These are phyloP conservation scores for Cladobotryum protrusum DNA, from an alignment of 2,329 filamentous ascomycete species.

Conservation along the genomic window DNA sequence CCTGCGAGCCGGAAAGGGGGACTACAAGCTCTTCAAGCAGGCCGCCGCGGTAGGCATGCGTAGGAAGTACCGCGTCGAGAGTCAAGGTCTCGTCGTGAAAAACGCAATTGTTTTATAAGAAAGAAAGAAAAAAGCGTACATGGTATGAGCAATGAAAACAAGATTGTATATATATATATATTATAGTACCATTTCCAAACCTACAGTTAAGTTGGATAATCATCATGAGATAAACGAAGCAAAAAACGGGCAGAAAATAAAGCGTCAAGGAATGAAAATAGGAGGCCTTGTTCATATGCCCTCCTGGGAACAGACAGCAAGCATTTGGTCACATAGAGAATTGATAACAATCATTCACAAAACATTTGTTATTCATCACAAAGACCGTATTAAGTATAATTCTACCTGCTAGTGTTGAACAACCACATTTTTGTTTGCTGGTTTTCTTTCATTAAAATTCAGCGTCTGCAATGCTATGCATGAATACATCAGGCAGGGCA, in stretches of 20 bases:
- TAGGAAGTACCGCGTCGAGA: slow-evolving; percentile 73
- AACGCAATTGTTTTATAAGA: slow-evolving; percentile 62
- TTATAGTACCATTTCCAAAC: not conserved
- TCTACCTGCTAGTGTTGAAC: too few species aligned
- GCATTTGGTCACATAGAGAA: not conserved
- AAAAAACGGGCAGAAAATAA: not conserved
- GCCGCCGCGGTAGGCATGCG: slow-evolving; percentile 68
- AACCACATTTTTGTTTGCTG: too few species aligned
- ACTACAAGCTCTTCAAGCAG: slow-evolving; percentile 54
- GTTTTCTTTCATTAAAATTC: too few species aligned
- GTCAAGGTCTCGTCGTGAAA: slow-evolving; percentile 69
- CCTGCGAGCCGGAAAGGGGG: slow-evolving; percentile 61
- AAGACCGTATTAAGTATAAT: too few species aligned
- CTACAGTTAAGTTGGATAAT: not conserved
- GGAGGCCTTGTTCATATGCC: not conserved
- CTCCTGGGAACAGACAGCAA: not conserved
- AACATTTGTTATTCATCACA: too few species aligned
- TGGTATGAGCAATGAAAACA: not conserved
- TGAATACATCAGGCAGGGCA: slow-evolving; percentile 13
- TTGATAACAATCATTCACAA: not conserved
- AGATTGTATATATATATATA: slow-evolving; percentile 3
- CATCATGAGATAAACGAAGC: not conserved
- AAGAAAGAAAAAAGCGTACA: too few species aligned
- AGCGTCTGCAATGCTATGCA: not conserved
- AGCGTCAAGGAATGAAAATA: too few species aligned